Evolutionary conservation across 2,329 filamentous ascomycete genomes (phyloP).

Genomic region (Taxawa tesnikishii): DNA sequence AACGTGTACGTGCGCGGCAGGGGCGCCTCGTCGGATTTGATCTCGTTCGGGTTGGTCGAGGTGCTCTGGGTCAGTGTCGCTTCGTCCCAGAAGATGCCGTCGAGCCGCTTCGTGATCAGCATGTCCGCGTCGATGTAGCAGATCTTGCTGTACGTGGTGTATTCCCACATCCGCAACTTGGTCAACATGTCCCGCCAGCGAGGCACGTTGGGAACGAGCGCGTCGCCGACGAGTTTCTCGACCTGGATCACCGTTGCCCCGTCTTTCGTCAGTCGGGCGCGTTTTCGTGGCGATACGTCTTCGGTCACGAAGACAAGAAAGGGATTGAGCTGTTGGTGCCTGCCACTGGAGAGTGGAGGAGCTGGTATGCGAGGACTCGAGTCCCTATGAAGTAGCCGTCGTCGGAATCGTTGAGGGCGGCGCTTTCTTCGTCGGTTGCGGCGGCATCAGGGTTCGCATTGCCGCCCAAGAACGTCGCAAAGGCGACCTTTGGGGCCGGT

Average conservation of each 20-base stretch:
- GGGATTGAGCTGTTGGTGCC: constrained; percentile 23
- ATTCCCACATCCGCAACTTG: constrained; percentile 23
- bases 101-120: constrained; percentile 16
- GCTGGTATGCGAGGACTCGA: constrained; percentile 23
- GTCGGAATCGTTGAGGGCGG: constrained; percentile 15
- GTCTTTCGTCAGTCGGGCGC: constrained; percentile 21
- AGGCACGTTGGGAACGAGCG: constrained; percentile 12
- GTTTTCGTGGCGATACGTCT: constrained; percentile 21
- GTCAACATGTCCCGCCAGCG: constrained; percentile 23
- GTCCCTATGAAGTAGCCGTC: constrained; percentile 23
- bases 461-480: constrained; percentile 24
- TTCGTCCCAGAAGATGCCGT: constrained; percentile 24
- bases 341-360: constrained; percentile 22
- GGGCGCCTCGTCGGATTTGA: constrained; percentile 20
- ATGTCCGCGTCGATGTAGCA: constrained; percentile 23
- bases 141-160: constrained; percentile 20
- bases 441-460: constrained; percentile 11
- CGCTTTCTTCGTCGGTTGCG: constrained; percentile 12
- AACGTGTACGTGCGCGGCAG: constrained; percentile 29
- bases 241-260: constrained; percentile 23
- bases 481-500: constrained; percentile 18
- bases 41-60: constrained; percentile 10
- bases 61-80: constrained; percentile 20
- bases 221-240: constrained; percentile 20
- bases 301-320: constrained; percentile 25